Conservation (phyloP, 1,139 yeast genomes). For the Meyerozyma athensensis region DNA sequence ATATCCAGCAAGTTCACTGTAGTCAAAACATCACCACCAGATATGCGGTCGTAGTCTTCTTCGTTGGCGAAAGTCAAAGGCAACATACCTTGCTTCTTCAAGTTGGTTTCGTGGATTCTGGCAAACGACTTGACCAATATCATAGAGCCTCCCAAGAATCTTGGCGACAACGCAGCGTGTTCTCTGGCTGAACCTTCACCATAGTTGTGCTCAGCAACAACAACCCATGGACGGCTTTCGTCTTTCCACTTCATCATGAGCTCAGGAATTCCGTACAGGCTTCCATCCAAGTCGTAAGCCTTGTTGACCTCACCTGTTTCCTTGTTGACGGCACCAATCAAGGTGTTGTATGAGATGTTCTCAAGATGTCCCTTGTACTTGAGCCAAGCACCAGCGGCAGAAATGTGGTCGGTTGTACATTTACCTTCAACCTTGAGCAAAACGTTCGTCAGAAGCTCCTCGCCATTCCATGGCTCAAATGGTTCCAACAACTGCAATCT, state of each 20-base stretch:
- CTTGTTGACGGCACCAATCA: slow-evolving; percentile 94
- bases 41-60: slow-evolving; percentile 75
- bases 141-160: slow-evolving; percentile 86
- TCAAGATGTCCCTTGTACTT: slow-evolving; percentile 97
- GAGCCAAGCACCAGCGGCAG: slow-evolving; percentile 99
- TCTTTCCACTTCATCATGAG: slow-evolving; percentile 93
- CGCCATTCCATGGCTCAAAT: slow-evolving; percentile 77
- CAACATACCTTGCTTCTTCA: slow-evolving; percentile 81
- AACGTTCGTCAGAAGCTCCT: slow-evolving; percentile 73
- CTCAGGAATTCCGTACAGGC: slow-evolving; percentile 81
- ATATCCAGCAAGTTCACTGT: slow-evolving; percentile 76
- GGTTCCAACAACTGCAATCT: slow-evolving; percentile 78
- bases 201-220: slow-evolving; percentile 94
- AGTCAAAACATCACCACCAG: slow-evolving; percentile 72
- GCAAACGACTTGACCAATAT: slow-evolving; percentile 94
- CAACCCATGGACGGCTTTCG: slow-evolving; percentile 83
- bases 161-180: slow-evolving; percentile 95
- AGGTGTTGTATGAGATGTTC: slow-evolving; percentile 89
- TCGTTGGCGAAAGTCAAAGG: slow-evolving; percentile 91
- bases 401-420: slow-evolving; percentile 97
- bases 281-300: slow-evolving; percentile 85
- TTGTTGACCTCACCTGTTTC: slow-evolving; percentile 95
- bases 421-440: slow-evolving; percentile 92
- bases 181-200: slow-evolving; percentile 99
- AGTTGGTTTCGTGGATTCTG: slow-evolving; percentile 65